Conservation (phyloP, 2,329 filamentous ascomycete species). For the Amesomyces nigricolor region DNA sequence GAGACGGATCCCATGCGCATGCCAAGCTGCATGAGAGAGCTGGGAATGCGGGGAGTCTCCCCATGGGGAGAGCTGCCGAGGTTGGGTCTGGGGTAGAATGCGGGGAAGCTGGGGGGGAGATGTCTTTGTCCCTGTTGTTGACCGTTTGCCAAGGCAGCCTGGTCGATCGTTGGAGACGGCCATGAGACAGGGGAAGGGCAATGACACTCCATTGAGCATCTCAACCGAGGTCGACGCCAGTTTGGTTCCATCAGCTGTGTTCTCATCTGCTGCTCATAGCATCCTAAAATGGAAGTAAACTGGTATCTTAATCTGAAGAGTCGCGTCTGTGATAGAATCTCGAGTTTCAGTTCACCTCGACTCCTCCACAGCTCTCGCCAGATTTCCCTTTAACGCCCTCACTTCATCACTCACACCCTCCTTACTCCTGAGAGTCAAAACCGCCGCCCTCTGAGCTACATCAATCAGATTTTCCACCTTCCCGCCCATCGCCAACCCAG, state of each 20-base stretch:
- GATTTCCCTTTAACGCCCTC: slow-evolving; percentile 19
- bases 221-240: too few relatives aligned
- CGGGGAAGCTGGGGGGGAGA: slow-evolving; percentile 15
- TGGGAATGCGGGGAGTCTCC: slow-evolving; percentile 7
- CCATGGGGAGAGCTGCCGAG: slow-evolving; percentile 14
- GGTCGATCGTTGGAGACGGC: background rate
- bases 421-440: slow-evolving; percentile 67
- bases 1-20: background rate
- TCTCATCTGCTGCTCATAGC: too few relatives aligned
- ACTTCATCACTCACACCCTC: slow-evolving; percentile 55
- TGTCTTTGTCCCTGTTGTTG: background rate
- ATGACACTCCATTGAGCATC: background rate
- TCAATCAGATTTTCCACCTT: slow-evolving; percentile 59
- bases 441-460: slow-evolving; percentile 75
- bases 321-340: too few relatives aligned
- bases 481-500: slow-evolving; percentile 61
- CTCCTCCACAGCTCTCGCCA: slow-evolving; percentile 22
- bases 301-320: too few relatives aligned
- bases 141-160: background rate
- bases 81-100: slow-evolving; percentile 10
- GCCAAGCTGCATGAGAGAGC: slow-evolving; percentile 9
- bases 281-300: too few relatives aligned
- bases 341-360: background rate
- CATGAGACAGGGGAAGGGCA: background rate
- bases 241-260: too few relatives aligned